Percentiles rank a stretch among this genome's conserved stretches.
Evolutionary conservation across 495 filamentous ascomycete species (phyloP).

Genomic region (Copromyces sp.): DNA sequence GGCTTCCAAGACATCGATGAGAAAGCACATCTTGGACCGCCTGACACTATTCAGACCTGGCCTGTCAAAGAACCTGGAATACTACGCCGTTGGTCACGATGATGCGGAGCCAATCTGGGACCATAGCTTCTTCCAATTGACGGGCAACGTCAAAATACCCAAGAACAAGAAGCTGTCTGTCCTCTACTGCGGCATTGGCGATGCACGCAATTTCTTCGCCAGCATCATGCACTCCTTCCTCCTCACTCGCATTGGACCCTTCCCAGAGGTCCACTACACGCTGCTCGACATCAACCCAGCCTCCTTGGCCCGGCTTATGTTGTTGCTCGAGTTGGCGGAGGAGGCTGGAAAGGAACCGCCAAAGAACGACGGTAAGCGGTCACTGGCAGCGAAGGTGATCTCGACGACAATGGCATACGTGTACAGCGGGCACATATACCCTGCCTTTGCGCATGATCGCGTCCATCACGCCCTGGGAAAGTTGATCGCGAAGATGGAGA

Average conservation of each 20-base stretch:
- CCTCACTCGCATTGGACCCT: background rate
- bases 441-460: conserved; percentile 15
- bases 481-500: conserved; percentile 5
- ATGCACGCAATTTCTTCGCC: conserved; percentile 24
- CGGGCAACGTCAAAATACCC: background rate
- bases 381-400: background rate
- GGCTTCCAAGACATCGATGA: background rate
- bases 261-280: conserved; percentile 23
- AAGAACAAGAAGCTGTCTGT: conserved; percentile 14
- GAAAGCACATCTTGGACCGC: conserved; percentile 12
- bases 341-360: background rate
- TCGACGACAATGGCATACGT: conserved; percentile 18
- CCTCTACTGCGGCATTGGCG: conserved; percentile 25
- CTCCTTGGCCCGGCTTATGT: conserved; percentile 18
- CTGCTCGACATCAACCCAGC: conserved; percentile 23
- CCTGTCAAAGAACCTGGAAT: conserved; percentile 5
- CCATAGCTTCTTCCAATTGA: background rate
- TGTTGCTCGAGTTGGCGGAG: conserved; percentile 16
- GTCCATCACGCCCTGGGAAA: conserved; percentile 15
- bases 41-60: conserved; percentile 14
- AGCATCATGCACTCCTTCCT: conserved; percentile 9
- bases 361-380: background rate
- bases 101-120: conserved; percentile 16
- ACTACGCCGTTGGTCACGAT: conserved; percentile 21
- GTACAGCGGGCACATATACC: conserved; percentile 14